Percentiles rank a stretch among this genome's conserved stretches.
phyloP scores from a whole-genome alignment of 1,284 basidiomycete genomes.

The Mycosarcoma mackinlayi region DNA sequence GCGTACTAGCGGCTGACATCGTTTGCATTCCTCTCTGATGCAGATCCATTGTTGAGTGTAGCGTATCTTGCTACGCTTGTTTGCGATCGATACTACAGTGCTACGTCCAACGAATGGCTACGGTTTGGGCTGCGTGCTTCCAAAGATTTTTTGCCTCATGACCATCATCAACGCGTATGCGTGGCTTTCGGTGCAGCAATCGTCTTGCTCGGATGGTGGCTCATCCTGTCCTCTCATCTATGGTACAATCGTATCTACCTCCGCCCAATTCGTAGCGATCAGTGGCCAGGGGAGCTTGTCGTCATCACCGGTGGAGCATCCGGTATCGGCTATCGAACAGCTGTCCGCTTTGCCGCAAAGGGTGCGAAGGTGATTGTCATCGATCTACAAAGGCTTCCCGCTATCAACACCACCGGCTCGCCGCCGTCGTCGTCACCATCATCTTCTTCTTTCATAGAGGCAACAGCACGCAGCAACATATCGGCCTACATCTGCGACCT shows the following conservation, averaged over 20 bases:
- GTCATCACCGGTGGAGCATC: conserved; percentile 75
- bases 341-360: conserved; percentile 81
- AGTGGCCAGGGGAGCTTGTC: conserved; percentile 48
- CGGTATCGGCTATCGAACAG: conserved; percentile 86
- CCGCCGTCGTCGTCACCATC: not conserved
- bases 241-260: conserved; percentile 41
- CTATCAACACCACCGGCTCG: not conserved
- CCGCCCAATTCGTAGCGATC: conserved; percentile 10
- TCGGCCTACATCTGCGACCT: conserved; percentile 55
- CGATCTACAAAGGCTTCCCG: conserved; percentile 70
- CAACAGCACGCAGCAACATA: conserved; percentile 27
- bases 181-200: conserved; percentile 7
- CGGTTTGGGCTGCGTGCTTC: not conserved
- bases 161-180: not conserved
- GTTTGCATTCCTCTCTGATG: not conserved
- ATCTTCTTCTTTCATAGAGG: not conserved
- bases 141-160: not conserved
- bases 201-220: conserved; percentile 23
- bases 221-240: conserved; percentile 19
- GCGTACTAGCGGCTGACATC: not conserved
- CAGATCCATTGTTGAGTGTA: conserved; percentile 36
- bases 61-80: conserved; percentile 12
- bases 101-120: conserved; percentile 4
- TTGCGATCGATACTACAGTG: conserved; percentile 15
- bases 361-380: conserved; percentile 86